These are phyloP conservation scores for Cladosporium sp. DNA, from an alignment of 2,329 filamentous ascomycete species.

Conservation along the genomic window DNA sequence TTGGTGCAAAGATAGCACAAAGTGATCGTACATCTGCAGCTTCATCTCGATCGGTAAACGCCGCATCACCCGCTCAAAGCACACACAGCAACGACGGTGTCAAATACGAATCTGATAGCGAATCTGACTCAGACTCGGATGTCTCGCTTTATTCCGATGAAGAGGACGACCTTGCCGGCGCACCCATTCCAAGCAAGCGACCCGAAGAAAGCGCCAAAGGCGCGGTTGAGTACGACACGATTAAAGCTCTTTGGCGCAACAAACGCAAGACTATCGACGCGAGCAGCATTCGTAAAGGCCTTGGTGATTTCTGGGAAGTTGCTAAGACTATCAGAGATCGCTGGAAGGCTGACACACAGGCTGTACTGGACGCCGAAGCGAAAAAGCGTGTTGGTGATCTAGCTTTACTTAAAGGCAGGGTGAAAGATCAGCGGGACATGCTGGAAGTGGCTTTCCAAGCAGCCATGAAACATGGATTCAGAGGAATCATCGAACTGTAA, in stretches of 20 bases:
- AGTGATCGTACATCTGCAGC: conserved; percentile 3
- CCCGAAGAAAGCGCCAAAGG: conserved; percentile 46
- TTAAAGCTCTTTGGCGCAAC: conserved; percentile 59
- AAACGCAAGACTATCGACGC: conserved; percentile 47
- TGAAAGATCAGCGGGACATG: conserved; percentile 54
- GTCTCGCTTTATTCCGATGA: conserved; percentile 50
- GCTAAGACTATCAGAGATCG: conserved; percentile 57
- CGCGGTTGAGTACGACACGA: conserved; percentile 55
- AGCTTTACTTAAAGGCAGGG: conserved; percentile 52
- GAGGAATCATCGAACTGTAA: conserved; percentile 42
- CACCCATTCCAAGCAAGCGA: conserved; percentile 51
- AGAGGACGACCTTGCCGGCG: conserved; percentile 39
- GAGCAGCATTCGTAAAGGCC: conserved; percentile 51
- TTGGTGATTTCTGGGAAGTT: conserved; percentile 57
- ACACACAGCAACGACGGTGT: conserved; percentile 12
- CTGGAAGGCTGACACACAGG: conserved; percentile 56
- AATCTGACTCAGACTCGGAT: conserved; percentile 44
- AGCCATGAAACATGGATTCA: conserved; percentile 44
- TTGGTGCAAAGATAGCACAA: not conserved
- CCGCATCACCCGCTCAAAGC: not conserved
- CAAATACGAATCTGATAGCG: conserved; percentile 36
- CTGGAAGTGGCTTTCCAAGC: conserved; percentile 50
- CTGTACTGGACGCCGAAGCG: conserved; percentile 55
- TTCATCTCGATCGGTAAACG: not conserved
- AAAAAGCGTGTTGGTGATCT: conserved; percentile 53